These are phyloP conservation scores for Coemansia brasiliensis DNA, from an alignment of 192 early-diverging fungal genomes.

Conservation along the genomic window DNA sequence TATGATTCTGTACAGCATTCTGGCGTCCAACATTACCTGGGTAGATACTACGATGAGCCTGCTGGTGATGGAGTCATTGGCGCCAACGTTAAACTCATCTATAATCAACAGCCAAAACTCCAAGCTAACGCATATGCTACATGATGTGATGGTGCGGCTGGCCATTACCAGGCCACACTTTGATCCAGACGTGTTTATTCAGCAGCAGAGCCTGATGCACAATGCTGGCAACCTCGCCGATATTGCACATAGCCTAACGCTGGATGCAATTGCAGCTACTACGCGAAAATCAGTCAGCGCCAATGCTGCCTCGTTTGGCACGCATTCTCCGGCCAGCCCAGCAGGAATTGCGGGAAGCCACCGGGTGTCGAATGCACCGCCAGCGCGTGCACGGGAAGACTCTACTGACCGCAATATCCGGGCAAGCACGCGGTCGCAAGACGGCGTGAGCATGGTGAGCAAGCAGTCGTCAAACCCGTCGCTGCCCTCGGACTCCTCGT, in stretches of 20 bases:
- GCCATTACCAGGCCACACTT: constrained; percentile 54
- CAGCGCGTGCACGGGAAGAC: constrained; percentile 44
- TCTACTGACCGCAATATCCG: constrained; percentile 21
- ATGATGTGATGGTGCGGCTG: constrained; percentile 50
- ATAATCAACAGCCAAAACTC: constrained; percentile 44
- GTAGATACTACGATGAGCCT: constrained; percentile 48
- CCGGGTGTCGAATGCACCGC: constrained; percentile 40
- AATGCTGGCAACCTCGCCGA: constrained; percentile 15
- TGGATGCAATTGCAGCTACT: constrained; percentile 37
- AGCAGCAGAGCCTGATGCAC: constrained; percentile 42
- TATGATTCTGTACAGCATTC: constrained; percentile 45
- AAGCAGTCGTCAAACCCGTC: constrained; percentile 46
- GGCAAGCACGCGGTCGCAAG: constrained; percentile 31
- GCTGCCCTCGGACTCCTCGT: constrained; percentile 32
- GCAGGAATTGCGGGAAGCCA: constrained; percentile 8
- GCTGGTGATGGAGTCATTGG: constrained; percentile 52
- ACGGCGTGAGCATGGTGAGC: constrained; percentile 50
- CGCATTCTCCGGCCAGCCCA: not conserved
- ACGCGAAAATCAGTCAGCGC: constrained; percentile 48
- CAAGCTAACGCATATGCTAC: constrained; percentile 52
- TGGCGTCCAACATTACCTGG: constrained; percentile 51
- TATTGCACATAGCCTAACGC: constrained; percentile 35
- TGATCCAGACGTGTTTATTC: constrained; percentile 53
- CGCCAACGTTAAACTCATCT: constrained; percentile 36
- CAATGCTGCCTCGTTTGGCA: not conserved